Percentiles rank a stretch among this genome's conserved stretches.
Conservation (phyloP, 2,329 filamentous ascomycete genomes). For the Neophaeococcomyces mojaviensis region DNA sequence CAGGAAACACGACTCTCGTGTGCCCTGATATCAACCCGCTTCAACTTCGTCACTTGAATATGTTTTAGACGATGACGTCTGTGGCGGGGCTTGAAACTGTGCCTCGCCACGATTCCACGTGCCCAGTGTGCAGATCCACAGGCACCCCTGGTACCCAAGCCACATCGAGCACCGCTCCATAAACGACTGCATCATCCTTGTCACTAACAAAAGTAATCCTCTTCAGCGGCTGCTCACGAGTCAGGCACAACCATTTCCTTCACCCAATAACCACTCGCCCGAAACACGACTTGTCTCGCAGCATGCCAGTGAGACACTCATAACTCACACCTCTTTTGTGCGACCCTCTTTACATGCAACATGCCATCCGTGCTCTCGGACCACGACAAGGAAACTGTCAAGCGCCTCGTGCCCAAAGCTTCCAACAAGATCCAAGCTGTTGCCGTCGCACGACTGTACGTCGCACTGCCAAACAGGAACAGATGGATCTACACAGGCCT, state of each 20-base stretch:
- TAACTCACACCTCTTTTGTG: not conserved
- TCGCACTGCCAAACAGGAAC: slow-evolving; percentile 76
- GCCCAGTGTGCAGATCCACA: not conserved
- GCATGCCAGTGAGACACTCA: not conserved
- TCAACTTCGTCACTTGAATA: too few species aligned
- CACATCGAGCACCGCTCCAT: not conserved
- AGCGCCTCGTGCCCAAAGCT: slow-evolving; percentile 84
- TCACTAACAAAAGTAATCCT: too few species aligned
- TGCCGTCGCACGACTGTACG: slow-evolving; percentile 84
- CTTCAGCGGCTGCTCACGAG: slow-evolving; percentile 1
- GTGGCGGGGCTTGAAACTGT: too few species aligned
- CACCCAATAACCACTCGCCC: slow-evolving; percentile 1
- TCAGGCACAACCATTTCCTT: slow-evolving; percentile 1
- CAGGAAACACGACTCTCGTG: too few species aligned
- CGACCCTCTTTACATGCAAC: slow-evolving; percentile 19
- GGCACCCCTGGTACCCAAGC: not conserved
- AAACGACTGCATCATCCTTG: too few species aligned
- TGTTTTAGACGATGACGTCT: too few species aligned
- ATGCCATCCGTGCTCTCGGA: slow-evolving; percentile 69
- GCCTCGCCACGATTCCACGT: too few species aligned
- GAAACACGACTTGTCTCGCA: not conserved
- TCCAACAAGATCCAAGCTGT: slow-evolving; percentile 97
- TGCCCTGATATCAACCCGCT: too few species aligned
- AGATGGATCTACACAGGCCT: slow-evolving; percentile 93
- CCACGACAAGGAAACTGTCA: slow-evolving; percentile 93